A percentile compares a stretch with the other conserved stretches of the same genome.
phyloP scores from a whole-genome alignment of 2,329 filamentous ascomycete species.

The Periconia digitata region DNA sequence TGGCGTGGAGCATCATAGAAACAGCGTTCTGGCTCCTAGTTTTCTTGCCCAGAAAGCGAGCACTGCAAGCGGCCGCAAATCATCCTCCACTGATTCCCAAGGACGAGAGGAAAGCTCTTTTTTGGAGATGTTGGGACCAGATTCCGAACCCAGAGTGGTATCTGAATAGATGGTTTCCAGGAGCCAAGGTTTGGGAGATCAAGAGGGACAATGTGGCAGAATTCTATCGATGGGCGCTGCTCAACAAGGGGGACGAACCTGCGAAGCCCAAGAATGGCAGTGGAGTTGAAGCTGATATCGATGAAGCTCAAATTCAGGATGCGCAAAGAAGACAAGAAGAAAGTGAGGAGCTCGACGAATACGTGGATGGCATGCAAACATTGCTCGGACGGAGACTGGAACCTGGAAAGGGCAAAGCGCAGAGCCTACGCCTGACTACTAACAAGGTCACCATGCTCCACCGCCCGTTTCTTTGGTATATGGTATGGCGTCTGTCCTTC shows the following conservation, averaged over 20 bases:
- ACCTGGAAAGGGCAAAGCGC: constrained; percentile 58
- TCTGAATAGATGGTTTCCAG: constrained; percentile 67
- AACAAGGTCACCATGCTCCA: constrained; percentile 64
- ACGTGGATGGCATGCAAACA: constrained; percentile 56
- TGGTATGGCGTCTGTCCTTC: constrained; percentile 43
- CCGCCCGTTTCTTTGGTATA: constrained; percentile 66
- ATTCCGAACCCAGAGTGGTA: constrained; percentile 60
- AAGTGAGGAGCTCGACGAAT: constrained; percentile 58
- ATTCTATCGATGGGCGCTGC: constrained; percentile 69
- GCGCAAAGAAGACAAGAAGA: constrained; percentile 21
- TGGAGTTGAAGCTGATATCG: constrained; percentile 14
- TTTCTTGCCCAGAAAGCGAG: constrained; percentile 55
- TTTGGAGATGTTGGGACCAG: constrained; percentile 58
- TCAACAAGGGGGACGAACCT: constrained; percentile 53
- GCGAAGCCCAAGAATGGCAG: constrained; percentile 19
- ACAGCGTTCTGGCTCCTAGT: constrained; percentile 56
- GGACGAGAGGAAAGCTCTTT: constrained; percentile 57
- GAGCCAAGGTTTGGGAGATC: constrained; percentile 59
- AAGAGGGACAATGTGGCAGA: constrained; percentile 68
- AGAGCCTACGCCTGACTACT: constrained; percentile 64
- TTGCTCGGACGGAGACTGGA: constrained; percentile 55
- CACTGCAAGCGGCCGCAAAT: constrained; percentile 54
- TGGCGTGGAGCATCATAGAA: constrained; percentile 54
- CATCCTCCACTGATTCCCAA: constrained; percentile 52
- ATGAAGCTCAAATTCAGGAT: constrained; percentile 12